A percentile compares a stretch with the other conserved stretches of the same genome.
phyloP scores from a whole-genome alignment of 805 yeast species.

The Aciculoconidium aculeatum region DNA sequence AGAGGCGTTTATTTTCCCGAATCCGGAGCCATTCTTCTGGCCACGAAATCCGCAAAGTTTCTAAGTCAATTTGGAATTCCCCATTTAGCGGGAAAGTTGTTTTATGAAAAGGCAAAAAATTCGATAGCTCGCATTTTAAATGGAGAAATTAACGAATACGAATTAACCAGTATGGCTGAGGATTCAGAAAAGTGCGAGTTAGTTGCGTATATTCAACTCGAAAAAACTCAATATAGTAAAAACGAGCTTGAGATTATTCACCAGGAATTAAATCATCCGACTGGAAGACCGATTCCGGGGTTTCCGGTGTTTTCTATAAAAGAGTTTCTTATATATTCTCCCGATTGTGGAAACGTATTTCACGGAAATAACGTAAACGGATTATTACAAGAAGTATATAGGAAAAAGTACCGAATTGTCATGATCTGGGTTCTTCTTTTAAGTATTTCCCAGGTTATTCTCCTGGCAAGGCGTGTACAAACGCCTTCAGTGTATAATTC shows the following conservation, averaged over 20 bases:
- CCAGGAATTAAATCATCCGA: slow-evolving; percentile 62
- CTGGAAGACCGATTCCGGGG: slow-evolving; percentile 66
- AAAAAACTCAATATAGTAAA: slow-evolving; percentile 49
- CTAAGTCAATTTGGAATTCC: slow-evolving; percentile 58
- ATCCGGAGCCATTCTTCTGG: slow-evolving; percentile 55
- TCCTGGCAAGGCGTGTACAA: no score
- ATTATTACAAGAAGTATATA: no score
- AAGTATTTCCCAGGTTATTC: no score
- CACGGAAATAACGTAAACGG: slow-evolving; percentile 14
- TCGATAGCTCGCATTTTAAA: slow-evolving; percentile 41
- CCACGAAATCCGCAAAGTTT: slow-evolving; percentile 60
- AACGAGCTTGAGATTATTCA: slow-evolving; percentile 60
- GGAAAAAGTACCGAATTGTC: no score
- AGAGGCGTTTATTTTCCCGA: slow-evolving; percentile 63
- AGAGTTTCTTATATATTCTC: slow-evolving; percentile 68
- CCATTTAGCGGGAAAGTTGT: slow-evolving; percentile 39
- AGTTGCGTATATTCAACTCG: slow-evolving; percentile 60
- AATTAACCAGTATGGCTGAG: no score
- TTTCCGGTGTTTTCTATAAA: slow-evolving; percentile 53
- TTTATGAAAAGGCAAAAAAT: slow-evolving; percentile 40
- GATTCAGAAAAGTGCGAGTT: slow-evolving; percentile 83
- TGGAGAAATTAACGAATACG: slow-evolving; percentile 33
- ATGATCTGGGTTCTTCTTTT: no score
- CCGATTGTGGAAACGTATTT: slow-evolving; percentile 74
- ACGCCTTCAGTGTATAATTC: no score